Percentiles rank a stretch among this genome's conserved stretches.
Evolutionary conservation across 306 rosid species (phyloP).

Genomic region (Trichosanthes truncata): DNA sequence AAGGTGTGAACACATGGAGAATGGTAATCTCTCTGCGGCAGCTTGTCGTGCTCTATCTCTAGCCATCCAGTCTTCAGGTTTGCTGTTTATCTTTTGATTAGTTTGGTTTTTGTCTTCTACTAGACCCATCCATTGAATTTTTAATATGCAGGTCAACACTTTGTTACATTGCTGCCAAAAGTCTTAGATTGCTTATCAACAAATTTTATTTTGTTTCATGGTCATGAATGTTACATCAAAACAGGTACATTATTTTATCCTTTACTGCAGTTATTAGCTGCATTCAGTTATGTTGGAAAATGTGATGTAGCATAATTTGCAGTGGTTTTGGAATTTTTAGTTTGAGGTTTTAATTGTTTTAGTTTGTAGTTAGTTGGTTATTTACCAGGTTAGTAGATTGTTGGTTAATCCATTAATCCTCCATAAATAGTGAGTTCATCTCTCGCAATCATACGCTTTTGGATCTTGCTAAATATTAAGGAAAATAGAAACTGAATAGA

Average conservation of each 20-base stretch:
- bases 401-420: neutral
- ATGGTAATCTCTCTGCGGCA: conserved; percentile 66
- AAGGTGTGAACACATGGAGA: conserved; percentile 85
- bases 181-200: conserved; percentile 77
- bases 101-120: conserved; percentile 8
- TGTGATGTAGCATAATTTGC: neutral
- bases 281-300: neutral
- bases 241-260: conserved; percentile 44
- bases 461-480: neutral
- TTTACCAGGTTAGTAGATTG: neutral
- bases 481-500: too few relatives aligned
- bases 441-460: neutral
- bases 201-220: conserved; percentile 72
- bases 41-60: conserved; percentile 92
- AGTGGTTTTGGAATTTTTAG: neutral
- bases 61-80: conserved; percentile 91
- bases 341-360: neutral
- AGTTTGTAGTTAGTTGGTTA: neutral
- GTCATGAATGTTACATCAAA: conserved; percentile 89
- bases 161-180: conserved; percentile 54
- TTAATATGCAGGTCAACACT: conserved; percentile 72
- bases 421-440: neutral
- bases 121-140: neutral
- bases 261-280: neutral
- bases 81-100: conserved; percentile 4